Base-by-base conservation (phyloP, 2,329 filamentous ascomycete species). In the Claviceps cyperi region DNA sequence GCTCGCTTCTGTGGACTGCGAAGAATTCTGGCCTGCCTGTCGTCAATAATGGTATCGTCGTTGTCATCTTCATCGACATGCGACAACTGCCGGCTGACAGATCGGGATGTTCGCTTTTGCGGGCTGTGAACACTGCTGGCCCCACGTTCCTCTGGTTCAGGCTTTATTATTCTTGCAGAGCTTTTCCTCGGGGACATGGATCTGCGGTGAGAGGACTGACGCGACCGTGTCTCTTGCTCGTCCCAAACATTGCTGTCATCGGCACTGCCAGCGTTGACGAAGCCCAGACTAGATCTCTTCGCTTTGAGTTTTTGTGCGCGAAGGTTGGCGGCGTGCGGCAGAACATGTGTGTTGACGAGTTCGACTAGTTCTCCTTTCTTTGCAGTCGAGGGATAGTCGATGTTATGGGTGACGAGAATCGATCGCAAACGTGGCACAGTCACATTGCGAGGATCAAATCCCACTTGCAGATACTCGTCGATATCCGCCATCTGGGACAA, bases 291-390 rank as follows among this genome's bases (percentile, higher is more conserved):
- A 2, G 88, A 90, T 53, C 91, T 81, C 70, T 89, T 89, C 14
- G 89, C 90, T 51, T 81, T 78, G 41, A 85, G 82, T 58, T 85
- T 81, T 48, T 84, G 81, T 13, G 78, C 77, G 35, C 94, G 74
- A 22, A 97, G 77, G 66, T 84, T 86, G 56, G 78, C 78, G 2
- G 87, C 83, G 59, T 91, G 83, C 0, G 91, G 85, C 4, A 86
- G 69, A 28, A 98, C 77, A 55, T 92, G 73, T 35, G 84, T 74
- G 61, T 84, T 81, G 67, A 98, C 89, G 45, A 97, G 80, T 7
- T 85, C 81, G 53, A 98, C 75, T 21, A 98, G 80, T 62, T 94
- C 84, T 0, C 80, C 72, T 71, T 98, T 98, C 71, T 97, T 98
- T 13, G 92, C 89, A 4, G 83, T 90, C 0, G 87, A 83, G 5